These are phyloP conservation scores for Malassezia pachydermatis DNA, from an alignment of 1,284 basidiomycete species.

Conservation along the genomic window DNA sequence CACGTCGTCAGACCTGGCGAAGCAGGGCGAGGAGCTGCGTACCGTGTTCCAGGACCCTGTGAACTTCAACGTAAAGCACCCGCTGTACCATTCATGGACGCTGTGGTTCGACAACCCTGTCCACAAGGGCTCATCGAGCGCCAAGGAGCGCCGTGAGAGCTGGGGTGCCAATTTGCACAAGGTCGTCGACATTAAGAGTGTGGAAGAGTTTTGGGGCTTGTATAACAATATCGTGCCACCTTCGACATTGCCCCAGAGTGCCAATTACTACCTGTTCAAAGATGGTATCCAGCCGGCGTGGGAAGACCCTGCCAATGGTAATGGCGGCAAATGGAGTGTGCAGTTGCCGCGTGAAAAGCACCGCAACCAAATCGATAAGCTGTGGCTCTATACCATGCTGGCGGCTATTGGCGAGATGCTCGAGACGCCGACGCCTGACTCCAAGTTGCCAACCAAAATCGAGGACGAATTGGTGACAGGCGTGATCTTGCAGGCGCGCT, in stretches of 20 bases:
- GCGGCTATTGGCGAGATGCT: constrained; percentile 46
- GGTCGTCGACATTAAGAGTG: constrained; percentile 41
- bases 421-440: constrained; percentile 32
- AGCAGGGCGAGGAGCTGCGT: constrained; percentile 23
- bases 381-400: constrained; percentile 82
- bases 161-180: constrained; percentile 48
- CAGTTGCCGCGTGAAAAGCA: constrained; percentile 95
- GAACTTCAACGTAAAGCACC: constrained; percentile 48
- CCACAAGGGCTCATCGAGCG: constrained; percentile 34
- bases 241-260: constrained; percentile 83
- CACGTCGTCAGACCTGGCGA: constrained; percentile 11
- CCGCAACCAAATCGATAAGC: constrained; percentile 69
- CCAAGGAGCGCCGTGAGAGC: constrained; percentile 39
- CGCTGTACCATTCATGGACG: constrained; percentile 44
- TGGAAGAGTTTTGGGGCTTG: constrained; percentile 52
- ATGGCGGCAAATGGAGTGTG: constrained; percentile 96
- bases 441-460: constrained; percentile 20
- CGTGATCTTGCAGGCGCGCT: constrained; percentile 85
- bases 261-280: constrained; percentile 99
- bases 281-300: constrained; percentile 70
- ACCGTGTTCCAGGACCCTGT: constrained; percentile 44
- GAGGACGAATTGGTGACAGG: constrained; percentile 50
- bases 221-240: constrained; percentile 98
- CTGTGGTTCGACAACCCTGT: constrained; percentile 47
- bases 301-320: constrained; percentile 88